A percentile compares a stretch with the other conserved stretches of the same genome.
These are phyloP conservation scores for Aspergillus vadensis DNA, from an alignment of 2,329 filamentous ascomycete genomes.

Conservation along the genomic window DNA sequence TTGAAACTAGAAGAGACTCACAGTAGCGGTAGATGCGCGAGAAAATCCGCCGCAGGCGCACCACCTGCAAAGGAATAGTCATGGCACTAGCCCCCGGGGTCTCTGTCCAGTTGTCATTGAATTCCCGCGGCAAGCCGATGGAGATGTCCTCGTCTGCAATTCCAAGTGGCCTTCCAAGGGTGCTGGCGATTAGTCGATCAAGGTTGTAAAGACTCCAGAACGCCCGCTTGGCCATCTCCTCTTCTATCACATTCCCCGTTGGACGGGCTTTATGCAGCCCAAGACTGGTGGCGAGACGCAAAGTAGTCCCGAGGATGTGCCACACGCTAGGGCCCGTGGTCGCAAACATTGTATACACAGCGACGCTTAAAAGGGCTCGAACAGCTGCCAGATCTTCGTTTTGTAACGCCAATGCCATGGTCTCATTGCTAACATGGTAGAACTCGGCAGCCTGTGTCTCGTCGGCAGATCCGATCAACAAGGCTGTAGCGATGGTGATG, in stretches of 20 bases:
- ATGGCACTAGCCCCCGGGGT: slow-evolving; percentile 39
- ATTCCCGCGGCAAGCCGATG: slow-evolving; percentile 39
- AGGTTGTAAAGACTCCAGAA: slow-evolving; percentile 51
- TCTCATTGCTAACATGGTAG: slow-evolving; percentile 40
- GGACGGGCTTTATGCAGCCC: slow-evolving; percentile 39
- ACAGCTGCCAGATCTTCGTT: slow-evolving; percentile 43
- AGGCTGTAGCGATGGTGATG: slow-evolving; percentile 39
- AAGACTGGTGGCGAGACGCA: slow-evolving; percentile 42
- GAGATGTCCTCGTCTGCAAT: slow-evolving; percentile 48
- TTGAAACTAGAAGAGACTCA: slow-evolving; percentile 21
- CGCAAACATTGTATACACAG: slow-evolving; percentile 42
- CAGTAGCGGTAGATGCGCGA: slow-evolving; percentile 43
- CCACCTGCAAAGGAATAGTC: slow-evolving; percentile 43
- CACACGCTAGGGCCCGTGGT: slow-evolving; percentile 42
- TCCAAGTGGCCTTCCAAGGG: slow-evolving; percentile 42
- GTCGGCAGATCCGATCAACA: slow-evolving; percentile 38
- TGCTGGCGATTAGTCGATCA: slow-evolving; percentile 44
- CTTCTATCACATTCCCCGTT: slow-evolving; percentile 32
- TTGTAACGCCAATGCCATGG: slow-evolving; percentile 36
- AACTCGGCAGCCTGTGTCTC: slow-evolving; percentile 36
- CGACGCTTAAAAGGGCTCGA: slow-evolving; percentile 39
- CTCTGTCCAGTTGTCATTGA: slow-evolving; percentile 44
- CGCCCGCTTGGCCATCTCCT: slow-evolving; percentile 45
- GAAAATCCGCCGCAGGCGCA: slow-evolving; percentile 40
- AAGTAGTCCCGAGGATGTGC: slow-evolving; percentile 42